phyloP scores from a whole-genome alignment of 768 basidiomycete genomes.

The Mycena polygramma region DNA sequence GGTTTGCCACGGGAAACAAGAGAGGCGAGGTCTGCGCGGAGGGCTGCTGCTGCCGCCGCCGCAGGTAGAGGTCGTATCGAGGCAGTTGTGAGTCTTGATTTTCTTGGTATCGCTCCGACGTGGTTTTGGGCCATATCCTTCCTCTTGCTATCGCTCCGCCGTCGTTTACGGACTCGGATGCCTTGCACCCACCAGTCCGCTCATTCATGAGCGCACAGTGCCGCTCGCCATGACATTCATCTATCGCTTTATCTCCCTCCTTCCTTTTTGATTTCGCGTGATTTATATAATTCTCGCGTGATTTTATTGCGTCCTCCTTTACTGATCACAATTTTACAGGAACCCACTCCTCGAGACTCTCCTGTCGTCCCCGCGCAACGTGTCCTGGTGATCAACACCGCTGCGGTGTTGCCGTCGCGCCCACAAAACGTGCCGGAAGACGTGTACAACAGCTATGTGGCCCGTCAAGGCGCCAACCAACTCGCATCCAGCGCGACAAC shows the following conservation, averaged over 20 bases:
- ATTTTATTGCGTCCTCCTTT: not conserved
- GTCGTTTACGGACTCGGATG: not conserved
- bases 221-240: not conserved
- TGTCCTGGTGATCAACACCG: conserved; percentile 32
- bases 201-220: not conserved
- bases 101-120: not conserved
- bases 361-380: conserved; percentile 12
- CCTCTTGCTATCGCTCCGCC: not conserved
- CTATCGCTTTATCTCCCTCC: not conserved
- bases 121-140: not conserved
- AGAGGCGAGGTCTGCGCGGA: conserved; percentile 70
- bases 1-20: conserved; percentile 81
- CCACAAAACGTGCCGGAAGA: conserved; percentile 6
- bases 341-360: not conserved
- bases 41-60: conserved; percentile 71
- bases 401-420: not conserved
- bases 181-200: too few species aligned
- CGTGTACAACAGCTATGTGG: not conserved
- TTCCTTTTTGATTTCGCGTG: not conserved
- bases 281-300: not conserved
- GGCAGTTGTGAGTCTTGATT: conserved; percentile 40
- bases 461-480: not conserved
- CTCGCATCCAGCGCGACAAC: not conserved
- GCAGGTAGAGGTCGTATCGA: conserved; percentile 52
- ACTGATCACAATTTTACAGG: not conserved